phyloP scores from a whole-genome alignment of 768 basidiomycete species.

The Steccherinum ochraceum region DNA sequence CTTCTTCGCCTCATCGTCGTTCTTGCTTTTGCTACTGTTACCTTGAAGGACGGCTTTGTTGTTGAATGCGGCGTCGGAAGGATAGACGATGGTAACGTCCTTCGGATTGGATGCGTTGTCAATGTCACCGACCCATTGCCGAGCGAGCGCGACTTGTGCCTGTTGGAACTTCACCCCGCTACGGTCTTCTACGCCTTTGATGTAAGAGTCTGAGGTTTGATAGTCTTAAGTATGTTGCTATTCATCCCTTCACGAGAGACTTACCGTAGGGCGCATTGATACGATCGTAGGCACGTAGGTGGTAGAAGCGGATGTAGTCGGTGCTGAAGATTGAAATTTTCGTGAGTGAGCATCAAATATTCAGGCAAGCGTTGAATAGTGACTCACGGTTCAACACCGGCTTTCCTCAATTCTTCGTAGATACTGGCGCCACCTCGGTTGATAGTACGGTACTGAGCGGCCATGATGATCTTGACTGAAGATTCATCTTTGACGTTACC shows the following conservation, averaged over 20 bases:
- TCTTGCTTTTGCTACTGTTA: background rate
- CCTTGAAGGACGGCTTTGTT: conserved; percentile 22
- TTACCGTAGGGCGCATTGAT: conserved; percentile 71
- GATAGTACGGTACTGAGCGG: conserved; percentile 81
- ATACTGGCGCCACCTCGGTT: conserved; percentile 86
- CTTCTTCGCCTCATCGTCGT: conserved; percentile 27
- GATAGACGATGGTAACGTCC: conserved; percentile 52
- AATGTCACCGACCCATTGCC: conserved; percentile 59
- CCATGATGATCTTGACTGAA: conserved; percentile 78
- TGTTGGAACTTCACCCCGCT: conserved; percentile 78
- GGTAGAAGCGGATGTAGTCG: conserved; percentile 89
- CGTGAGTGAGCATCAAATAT: background rate
- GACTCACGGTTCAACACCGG: conserved; percentile 72
- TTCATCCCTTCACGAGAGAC: too few species aligned
- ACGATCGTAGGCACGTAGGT: conserved; percentile 86
- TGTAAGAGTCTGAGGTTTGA: conserved; percentile 34
- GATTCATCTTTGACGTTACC: conserved; percentile 68
- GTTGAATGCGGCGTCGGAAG: conserved; percentile 41
- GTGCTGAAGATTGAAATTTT: conserved; percentile 31
- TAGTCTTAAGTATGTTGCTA: background rate
- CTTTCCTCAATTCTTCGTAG: conserved; percentile 73
- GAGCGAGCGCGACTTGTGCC: conserved; percentile 81
- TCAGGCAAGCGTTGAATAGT: background rate
- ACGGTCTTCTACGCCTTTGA: conserved; percentile 63
- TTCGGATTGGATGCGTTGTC: conserved; percentile 32